Evolutionary conservation across 805 yeast genomes (phyloP).

Genomic region (Candida easanensis): DNA sequence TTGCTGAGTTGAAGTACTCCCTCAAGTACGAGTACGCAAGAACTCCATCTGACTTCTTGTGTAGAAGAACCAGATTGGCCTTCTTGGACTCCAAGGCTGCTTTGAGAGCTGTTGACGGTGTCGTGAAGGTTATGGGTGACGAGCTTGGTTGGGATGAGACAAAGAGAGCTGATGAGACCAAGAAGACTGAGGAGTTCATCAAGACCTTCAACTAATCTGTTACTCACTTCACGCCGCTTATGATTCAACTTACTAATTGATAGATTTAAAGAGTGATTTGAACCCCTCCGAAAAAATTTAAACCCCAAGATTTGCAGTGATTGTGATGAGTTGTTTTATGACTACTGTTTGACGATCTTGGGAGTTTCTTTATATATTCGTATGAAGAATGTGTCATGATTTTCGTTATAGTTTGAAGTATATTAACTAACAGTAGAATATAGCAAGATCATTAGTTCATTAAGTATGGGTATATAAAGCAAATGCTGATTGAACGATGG

Average conservation of each 20-base stretch:
- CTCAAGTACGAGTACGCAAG: conserved; percentile 80
- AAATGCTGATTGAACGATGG: not conserved
- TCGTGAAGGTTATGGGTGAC: conserved; percentile 78
- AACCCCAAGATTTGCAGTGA: not conserved
- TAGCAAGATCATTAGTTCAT: not conserved
- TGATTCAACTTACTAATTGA: not conserved
- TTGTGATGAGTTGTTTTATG: not conserved
- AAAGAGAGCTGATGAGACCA: conserved; percentile 52
- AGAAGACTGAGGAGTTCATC: conserved; percentile 53
- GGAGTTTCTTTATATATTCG: conserved; percentile 2
- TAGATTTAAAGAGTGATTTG: not conserved
- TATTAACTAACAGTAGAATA: too few relatives aligned
- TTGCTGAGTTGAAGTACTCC: conserved; percentile 86
- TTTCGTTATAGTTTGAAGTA: conserved; percentile 2
- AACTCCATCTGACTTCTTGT: conserved; percentile 85
- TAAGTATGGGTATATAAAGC: not conserved
- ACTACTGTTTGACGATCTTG: not conserved
- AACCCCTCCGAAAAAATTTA: not conserved
- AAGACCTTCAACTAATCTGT: conserved; percentile 36
- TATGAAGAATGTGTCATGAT: conserved; percentile 5
- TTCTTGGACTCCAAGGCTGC: conserved; percentile 89
- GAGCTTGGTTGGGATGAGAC: conserved; percentile 72
- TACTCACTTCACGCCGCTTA: not conserved
- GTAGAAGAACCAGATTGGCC: conserved; percentile 91
- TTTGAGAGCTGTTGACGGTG: conserved; percentile 73